Percentiles rank a stretch among this genome's conserved stretches.
These are phyloP conservation scores for Vicia faba DNA, from an alignment of 306 rosid genomes.

Conservation along the genomic window DNA sequence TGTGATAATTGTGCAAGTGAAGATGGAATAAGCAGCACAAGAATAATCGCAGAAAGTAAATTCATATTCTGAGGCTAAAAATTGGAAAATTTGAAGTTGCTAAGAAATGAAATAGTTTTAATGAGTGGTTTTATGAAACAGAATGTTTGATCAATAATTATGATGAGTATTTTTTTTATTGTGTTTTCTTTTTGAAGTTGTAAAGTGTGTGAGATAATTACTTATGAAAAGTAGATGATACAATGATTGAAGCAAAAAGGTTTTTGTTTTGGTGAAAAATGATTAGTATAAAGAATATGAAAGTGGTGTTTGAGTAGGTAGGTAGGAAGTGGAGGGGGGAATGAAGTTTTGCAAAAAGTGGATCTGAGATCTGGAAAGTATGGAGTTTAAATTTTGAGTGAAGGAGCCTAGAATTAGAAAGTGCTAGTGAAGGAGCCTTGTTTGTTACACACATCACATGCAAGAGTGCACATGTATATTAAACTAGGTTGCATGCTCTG, in stretches of 20 bases:
- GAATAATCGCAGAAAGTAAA: conserved; percentile 43
- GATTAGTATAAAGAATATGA: conserved; percentile 25
- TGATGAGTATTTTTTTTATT: neutral
- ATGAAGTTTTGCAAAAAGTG: conserved; percentile 32
- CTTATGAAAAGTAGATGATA: conserved; percentile 25
- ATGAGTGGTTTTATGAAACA: conserved; percentile 28
- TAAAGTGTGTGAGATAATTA: conserved; percentile 25
- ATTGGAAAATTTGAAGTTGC: conserved; percentile 2
- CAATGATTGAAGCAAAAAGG: conserved; percentile 33
- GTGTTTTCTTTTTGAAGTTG: neutral
- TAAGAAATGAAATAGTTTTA: conserved; percentile 27
- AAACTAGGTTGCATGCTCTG: no score
- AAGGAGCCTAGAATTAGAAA: conserved; percentile 25
- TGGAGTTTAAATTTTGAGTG: conserved; percentile 39
- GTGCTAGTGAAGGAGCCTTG: conserved; percentile 24
- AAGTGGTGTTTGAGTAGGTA: conserved; percentile 34
- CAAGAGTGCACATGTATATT: neutral
- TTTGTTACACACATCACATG: conserved; percentile 33
- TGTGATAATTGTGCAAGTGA: conserved; percentile 55
- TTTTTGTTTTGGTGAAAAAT: conserved; percentile 27
- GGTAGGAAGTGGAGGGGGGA: conserved; percentile 19
- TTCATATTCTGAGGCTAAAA: conserved; percentile 42
- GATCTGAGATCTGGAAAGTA: conserved; percentile 51
- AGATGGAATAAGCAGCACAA: conserved; percentile 47
- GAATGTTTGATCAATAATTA: conserved; percentile 28